Conservation (phyloP, 208 protist genomes). For the Endotrypanum monterogeii region DNA sequence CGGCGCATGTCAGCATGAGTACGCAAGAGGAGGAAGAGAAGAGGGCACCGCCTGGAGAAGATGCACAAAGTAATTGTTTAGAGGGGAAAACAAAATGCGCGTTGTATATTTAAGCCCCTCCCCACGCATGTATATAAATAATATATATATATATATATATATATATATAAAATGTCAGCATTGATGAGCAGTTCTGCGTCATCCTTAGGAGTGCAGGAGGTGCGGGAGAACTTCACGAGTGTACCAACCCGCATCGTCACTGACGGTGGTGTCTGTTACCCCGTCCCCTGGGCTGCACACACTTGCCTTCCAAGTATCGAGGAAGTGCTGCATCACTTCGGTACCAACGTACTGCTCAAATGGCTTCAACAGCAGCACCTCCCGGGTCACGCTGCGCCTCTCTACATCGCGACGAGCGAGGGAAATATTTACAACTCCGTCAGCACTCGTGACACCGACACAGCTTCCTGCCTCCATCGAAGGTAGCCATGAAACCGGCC, state of each 20-base stretch:
- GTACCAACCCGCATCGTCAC: conserved; percentile 34
- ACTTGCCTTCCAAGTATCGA: conserved; percentile 24
- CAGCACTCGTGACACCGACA: background rate
- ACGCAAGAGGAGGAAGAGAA: background rate
- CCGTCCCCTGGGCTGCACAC: conserved; percentile 6
- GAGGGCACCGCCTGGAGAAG: background rate
- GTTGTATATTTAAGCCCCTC: too few species aligned
- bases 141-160: background rate
- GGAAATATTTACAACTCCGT: conserved; percentile 26
- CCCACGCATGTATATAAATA: background rate
- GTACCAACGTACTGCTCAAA: conserved; percentile 59
- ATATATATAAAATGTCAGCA: background rate
- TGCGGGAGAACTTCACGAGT: conserved; percentile 37
- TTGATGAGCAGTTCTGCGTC: background rate
- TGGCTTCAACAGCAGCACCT: conserved; percentile 56
- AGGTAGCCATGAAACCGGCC: conserved; percentile 29
- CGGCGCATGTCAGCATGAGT: background rate
- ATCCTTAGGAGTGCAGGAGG: conserved; percentile 24
- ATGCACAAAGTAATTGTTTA: background rate
- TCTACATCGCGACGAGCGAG: conserved; percentile 51
- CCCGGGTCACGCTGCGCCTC: conserved; percentile 48
- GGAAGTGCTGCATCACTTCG: conserved; percentile 53
- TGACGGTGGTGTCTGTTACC: conserved; percentile 13
- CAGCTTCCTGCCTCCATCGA: background rate
- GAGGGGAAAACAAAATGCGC: background rate